Conservation (phyloP, 495 filamentous ascomycete genomes). For the Margaritispora aquatica region DNA sequence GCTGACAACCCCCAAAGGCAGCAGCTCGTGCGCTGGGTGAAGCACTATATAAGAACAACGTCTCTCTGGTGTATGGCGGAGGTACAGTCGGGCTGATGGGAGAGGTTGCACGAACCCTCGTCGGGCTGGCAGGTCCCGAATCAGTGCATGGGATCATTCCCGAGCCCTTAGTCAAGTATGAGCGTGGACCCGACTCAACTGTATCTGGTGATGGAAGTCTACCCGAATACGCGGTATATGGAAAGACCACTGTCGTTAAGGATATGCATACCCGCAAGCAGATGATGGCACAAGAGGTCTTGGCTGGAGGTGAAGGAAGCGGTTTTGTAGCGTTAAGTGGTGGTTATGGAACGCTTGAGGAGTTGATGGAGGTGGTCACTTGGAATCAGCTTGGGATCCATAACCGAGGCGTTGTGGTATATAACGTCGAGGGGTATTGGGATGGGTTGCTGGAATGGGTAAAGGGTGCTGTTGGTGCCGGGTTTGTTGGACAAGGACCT, state of each 20-base stretch:
- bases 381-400: slow-evolving; percentile 99
- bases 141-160: slow-evolving; percentile 94
- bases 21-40: slow-evolving; percentile 74
- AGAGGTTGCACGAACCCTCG: slow-evolving; percentile 81
- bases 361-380: slow-evolving; percentile 91
- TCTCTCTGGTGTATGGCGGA: slow-evolving; percentile 86
- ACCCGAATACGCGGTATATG: slow-evolving; percentile 66
- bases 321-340: slow-evolving; percentile 89
- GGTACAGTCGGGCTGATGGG: slow-evolving; percentile 95
- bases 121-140: slow-evolving; percentile 71
- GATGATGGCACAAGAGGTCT: slow-evolving; percentile 83
- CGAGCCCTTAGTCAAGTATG: slow-evolving; percentile 71
- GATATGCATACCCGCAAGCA: slow-evolving; percentile 96
- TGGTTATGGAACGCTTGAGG: slow-evolving; percentile 92
- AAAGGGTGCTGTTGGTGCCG: slow-evolving; percentile 63
- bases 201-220: slow-evolving; percentile 21
- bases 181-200: slow-evolving; percentile 43
- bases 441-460: slow-evolving; percentile 83
- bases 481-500: slow-evolving; percentile 67
- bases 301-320: slow-evolving; percentile 70
- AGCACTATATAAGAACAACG: slow-evolving; percentile 64
- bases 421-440: slow-evolving; percentile 88
- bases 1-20: slow-evolving; percentile 37
- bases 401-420: slow-evolving; percentile 66
- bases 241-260: slow-evolving; percentile 76